Evolutionary conservation across 2,329 filamentous ascomycete species (phyloP).

Genomic region (Xylariaceae sp.): DNA sequence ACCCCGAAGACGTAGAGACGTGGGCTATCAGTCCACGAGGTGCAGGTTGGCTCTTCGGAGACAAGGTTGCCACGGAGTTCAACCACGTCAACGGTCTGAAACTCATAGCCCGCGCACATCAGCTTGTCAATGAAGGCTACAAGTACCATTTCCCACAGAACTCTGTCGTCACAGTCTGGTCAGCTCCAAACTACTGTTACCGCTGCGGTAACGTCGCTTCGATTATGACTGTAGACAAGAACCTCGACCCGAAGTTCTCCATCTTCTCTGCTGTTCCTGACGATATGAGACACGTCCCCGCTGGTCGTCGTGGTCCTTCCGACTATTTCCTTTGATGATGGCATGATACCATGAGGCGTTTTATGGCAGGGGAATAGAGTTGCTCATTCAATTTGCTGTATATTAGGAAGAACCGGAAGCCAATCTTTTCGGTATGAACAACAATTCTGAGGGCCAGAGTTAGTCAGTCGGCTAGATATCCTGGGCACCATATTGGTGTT

Average conservation of each 20-base stretch:
- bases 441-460: background rate
- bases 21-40: constrained; percentile 93
- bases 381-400: background rate
- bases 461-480: background rate
- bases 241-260: constrained; percentile 85
- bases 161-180: constrained; percentile 97
- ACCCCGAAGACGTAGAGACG: constrained; percentile 94
- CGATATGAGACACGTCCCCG: constrained; percentile 74
- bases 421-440: too few relatives aligned
- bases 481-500: background rate
- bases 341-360: constrained; percentile 28
- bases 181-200: constrained; percentile 93
- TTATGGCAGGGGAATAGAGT: constrained; percentile 7
- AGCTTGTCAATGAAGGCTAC: constrained; percentile 96
- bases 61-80: constrained; percentile 96
- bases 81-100: constrained; percentile 95
- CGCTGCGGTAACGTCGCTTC: constrained; percentile 95
- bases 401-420: too few relatives aligned
- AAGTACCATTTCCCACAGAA: constrained; percentile 97
- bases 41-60: constrained; percentile 96
- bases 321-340: constrained; percentile 62
- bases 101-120: constrained; percentile 94
- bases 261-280: constrained; percentile 90
- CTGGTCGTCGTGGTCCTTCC: constrained; percentile 61
- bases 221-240: constrained; percentile 86